Base-by-base conservation (phyloP, 257 asterid genomes). In the Ilex asprella region DNA sequence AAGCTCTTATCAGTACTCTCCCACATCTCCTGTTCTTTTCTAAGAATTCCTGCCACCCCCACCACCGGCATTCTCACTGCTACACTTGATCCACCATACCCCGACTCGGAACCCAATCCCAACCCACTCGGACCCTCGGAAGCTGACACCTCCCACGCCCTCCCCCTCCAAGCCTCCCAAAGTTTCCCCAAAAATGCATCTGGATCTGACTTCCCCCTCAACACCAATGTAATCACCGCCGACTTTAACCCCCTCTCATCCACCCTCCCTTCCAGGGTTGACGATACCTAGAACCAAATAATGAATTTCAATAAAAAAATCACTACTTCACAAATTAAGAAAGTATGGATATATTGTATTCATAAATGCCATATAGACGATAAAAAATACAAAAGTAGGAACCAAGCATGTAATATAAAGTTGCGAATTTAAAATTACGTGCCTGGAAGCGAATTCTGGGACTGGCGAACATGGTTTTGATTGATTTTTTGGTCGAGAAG, bases 21-120 rank as follows among this genome's bases (percentile, higher is more conserved):
- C 99, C 99, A 93, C 91, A 87, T 82, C 70, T 93, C 97, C 79
- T 93, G 99, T 83, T 93, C 99, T 76, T 87, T 93, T 81, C 99
- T 85, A 86, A 89, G 72, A 77, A 93, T 93, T 70, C 99, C 99
- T 8, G 96, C 65, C 69, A 93, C 75, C 29, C 99, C 97, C 30
- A 93, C 99, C 63, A 92, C 94, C 2, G 99, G 97, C 75, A 72
- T 61, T 74, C 76, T 68, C 63, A 92, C 16, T 1, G 94, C 95
- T 71, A 86, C 76, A 60, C 65, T 59, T n/a, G 80, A 75, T 27
- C 73, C 75, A 11, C 55, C 64, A 21, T 21, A 21, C 27, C 27
- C 27, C 27, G 27, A 21, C 27, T 21, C 27, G 16, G 76, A 74
- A 32, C 74, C 78, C 11, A 77, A 41, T 14, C 27, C 74, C 7